Base-by-base conservation (phyloP, 257 asterid species). In the Fraxinus americana region DNA sequence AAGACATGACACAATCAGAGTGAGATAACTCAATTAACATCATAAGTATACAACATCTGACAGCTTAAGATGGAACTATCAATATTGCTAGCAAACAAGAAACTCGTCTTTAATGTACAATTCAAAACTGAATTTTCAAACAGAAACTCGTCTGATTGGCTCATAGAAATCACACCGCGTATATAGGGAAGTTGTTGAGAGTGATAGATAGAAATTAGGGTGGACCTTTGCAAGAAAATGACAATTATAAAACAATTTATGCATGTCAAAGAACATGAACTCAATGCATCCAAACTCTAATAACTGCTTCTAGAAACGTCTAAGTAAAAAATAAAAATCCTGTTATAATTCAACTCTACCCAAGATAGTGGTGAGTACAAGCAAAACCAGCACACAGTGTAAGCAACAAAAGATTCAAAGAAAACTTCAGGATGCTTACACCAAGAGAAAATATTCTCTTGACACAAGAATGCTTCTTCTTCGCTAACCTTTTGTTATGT, bases 1-100 rank as follows among this genome's bases (percentile, higher is more conserved):
- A 73, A 57, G 73, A 45, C 70, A 79, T 35, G 72, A 29, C 1
- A 59, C 32, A 81, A 85, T 75, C 77, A 74, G 75, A 34, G 48
- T 25, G 70, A 83, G 71, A 83, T 75, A 71, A 43, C 52, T 43
- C 52, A 11, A 77, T 71, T 25, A 78, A 69, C 72, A 72, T 57
- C 21, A 69, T 16, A 35, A 4, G 10, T 11, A 59, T 59, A 59
- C 11, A 59, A 59, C 67, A 59, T 59, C 25, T 7, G 32, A 7
- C 12, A 59, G 23, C 32, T 21, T 7, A 59, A 59, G 29, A 59
- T 59, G 67, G 67, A 59, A 21, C 30, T 59, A 59, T 59, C 67
- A 6, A 30, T 23, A 7, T n/a, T 57, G 66, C 14, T 6, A n/a
- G 11, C 66, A n/a, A 57, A 57, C 25, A n/a, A 73, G 34, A 59